Evolutionary conservation across 1,139 yeast genomes (phyloP), one percentile per base, ranked within the genome.

Genomic region (Yamadazyma buinensis): DNA sequence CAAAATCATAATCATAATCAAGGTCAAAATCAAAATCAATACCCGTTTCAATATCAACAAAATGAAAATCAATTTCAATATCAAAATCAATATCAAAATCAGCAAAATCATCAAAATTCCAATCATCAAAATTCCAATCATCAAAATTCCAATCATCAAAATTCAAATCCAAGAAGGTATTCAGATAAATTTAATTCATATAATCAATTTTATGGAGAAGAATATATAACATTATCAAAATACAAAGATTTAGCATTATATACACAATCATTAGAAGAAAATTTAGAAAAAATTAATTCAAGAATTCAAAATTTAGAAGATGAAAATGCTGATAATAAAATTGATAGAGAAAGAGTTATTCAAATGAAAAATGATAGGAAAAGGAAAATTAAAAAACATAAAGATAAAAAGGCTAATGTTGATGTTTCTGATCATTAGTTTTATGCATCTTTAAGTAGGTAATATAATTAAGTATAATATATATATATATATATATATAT

Each of bases 221-320:
- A 47, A 14, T 51, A 40, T 37, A 62, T 65, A 12, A 48, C 61
- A 11, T 41, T 57, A 36, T 50, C 56, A 3, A 52, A 52, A 38
- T 65, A 64, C 41, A 64, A 62, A 35, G 66, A 64, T 32, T 51
- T 65, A 33, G 59, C 62, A 17, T 46, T 51, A 8, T 64, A 64
- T 39, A 61, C 71, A 3, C 60, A 57, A 24, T 45, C 57, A 1
- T 46, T 65, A 18, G 67, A 64, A 40, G 58, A 55, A 17, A 55
- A 48, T 33, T 41, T 65, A 37, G 41, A 40, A 24, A 46, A 40
- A 18, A 57, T 65, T 51, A 62, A 59, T 33, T 35, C 38, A n/a
- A 28, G 54, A 20, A 39, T 51, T 13, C 42, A 42, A 28, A 13
- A 30, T 9, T 35, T 45, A 19, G 50, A 46, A 29, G 48, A 42